phyloP scores from a whole-genome alignment of 2,329 filamentous ascomycete species.

The Rutstroemia sp. region DNA sequence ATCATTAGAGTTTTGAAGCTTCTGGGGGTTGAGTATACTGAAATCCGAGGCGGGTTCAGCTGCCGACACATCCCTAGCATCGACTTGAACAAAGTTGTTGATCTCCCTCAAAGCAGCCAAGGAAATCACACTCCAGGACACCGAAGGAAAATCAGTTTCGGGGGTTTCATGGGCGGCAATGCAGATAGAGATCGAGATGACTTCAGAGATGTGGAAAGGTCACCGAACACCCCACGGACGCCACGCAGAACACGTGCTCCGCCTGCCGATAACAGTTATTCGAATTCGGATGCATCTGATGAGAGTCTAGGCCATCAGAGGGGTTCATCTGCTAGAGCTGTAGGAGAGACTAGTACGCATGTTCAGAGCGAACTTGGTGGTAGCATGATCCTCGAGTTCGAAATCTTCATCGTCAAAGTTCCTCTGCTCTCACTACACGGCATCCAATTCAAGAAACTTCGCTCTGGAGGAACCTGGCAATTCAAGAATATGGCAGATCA shows the following conservation, averaged over 20 bases:
- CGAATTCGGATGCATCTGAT: conserved; percentile 80
- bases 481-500: conserved; percentile 98
- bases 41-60: conserved; percentile 89
- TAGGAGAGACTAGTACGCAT: conserved; percentile 85
- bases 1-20: conserved; percentile 85
- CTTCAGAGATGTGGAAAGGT: conserved; percentile 51
- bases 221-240: conserved; percentile 42
- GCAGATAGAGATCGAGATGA: conserved; percentile 63
- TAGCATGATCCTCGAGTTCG: conserved; percentile 80
- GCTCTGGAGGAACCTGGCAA: conserved; percentile 88
- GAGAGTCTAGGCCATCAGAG: conserved; percentile 58
- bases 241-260: conserved; percentile 31
- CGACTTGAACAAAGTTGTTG: conserved; percentile 67
- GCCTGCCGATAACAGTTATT: conserved; percentile 62
- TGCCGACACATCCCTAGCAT: conserved; percentile 88
- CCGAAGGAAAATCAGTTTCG: conserved; percentile 76
- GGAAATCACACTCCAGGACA: conserved; percentile 48
- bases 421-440: conserved; percentile 87
- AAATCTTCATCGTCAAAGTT: conserved; percentile 97
- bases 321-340: conserved; percentile 49
- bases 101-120: conserved; percentile 49
- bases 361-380: conserved; percentile 84
- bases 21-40: conserved; percentile 81
- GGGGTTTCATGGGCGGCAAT: conserved; percentile 51
- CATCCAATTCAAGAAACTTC: conserved; percentile 94